These are phyloP conservation scores for Testicularia cyperi DNA, from an alignment of 1,284 basidiomycete genomes.

Conservation along the genomic window DNA sequence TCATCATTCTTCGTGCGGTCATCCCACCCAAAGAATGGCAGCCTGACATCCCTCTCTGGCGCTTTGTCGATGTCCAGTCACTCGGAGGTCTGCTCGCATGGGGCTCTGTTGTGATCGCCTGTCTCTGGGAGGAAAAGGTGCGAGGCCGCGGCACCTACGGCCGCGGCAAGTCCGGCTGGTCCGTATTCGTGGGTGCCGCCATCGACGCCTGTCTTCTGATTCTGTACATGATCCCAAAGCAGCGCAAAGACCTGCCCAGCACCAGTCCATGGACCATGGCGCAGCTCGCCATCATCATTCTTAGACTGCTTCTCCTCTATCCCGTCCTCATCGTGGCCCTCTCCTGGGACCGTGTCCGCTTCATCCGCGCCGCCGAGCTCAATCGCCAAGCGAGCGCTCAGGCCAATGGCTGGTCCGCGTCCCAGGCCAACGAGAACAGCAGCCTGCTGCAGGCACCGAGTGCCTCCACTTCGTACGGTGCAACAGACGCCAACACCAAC, in stretches of 20 bases:
- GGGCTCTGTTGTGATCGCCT: slow-evolving; percentile 40
- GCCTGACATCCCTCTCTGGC: slow-evolving; percentile 42
- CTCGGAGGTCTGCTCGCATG: slow-evolving; percentile 49
- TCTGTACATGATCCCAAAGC: slow-evolving; percentile 31
- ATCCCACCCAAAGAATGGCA: slow-evolving; percentile 50
- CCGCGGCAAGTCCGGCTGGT: slow-evolving; percentile 41
- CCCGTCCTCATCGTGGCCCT: slow-evolving; percentile 44
- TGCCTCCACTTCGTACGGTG: slow-evolving; percentile 22
- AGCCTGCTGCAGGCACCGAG: slow-evolving; percentile 19
- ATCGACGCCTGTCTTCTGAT: slow-evolving; percentile 38
- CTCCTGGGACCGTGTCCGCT: slow-evolving; percentile 37
- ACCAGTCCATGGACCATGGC: slow-evolving; percentile 40
- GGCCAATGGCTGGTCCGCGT: slow-evolving; percentile 9
- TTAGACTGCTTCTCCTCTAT: slow-evolving; percentile 45
- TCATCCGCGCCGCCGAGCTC: slow-evolving; percentile 40
- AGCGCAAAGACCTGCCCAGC: slow-evolving; percentile 8
- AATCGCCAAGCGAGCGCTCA: slow-evolving; percentile 11
- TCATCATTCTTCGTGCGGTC: slow-evolving; percentile 53
- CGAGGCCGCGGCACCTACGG: slow-evolving; percentile 44
- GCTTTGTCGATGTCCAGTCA: slow-evolving; percentile 42
- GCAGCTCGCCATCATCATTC: slow-evolving; percentile 43
- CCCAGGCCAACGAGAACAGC: background rate
- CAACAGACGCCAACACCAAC: slow-evolving; percentile 11
- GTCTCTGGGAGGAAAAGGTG: slow-evolving; percentile 41
- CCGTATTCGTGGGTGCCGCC: slow-evolving; percentile 11